Evolutionary conservation across 2,329 filamentous ascomycete species (phyloP).

Genomic region (Hymenoscyphus infarciens): DNA sequence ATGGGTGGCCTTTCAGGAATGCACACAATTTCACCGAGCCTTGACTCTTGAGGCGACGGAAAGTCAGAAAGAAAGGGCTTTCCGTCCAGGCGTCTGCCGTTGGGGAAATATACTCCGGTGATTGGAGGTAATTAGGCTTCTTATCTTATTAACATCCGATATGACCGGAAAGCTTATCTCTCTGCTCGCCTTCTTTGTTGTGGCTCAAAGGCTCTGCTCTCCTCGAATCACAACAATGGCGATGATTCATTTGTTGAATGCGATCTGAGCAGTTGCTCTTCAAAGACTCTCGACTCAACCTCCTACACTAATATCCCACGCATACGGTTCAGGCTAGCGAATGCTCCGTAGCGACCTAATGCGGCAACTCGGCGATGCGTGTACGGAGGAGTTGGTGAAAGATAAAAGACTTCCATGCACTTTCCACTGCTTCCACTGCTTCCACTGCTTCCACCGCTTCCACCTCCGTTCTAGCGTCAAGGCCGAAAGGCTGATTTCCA

Average conservation of each 20-base stretch:
- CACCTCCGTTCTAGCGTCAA: neutral
- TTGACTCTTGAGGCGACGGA: neutral
- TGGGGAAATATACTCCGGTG: neutral
- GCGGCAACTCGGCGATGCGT: neutral
- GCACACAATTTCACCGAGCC: neutral
- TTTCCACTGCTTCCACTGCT: no score
- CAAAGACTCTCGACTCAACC: neutral
- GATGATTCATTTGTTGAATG: neutral
- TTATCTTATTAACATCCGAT: neutral
- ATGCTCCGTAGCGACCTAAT: neutral
- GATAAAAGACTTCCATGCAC: neutral
- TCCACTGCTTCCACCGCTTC: neutral
- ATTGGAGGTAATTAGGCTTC: neutral
- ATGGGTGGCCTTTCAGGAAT: neutral
- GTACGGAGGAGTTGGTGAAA: neutral
- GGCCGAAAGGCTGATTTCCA: neutral
- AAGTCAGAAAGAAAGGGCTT: neutral
- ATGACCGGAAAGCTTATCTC: neutral
- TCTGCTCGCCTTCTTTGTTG: neutral
- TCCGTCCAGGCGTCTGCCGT: neutral
- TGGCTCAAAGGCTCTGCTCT: neutral
- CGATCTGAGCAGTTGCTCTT: neutral
- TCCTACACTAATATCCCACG: neutral
- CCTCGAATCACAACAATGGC: neutral
- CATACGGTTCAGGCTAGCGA: conserved; percentile 1